Conservation (phyloP, 306 rosid genomes). For the Vigna trinervia region DNA sequence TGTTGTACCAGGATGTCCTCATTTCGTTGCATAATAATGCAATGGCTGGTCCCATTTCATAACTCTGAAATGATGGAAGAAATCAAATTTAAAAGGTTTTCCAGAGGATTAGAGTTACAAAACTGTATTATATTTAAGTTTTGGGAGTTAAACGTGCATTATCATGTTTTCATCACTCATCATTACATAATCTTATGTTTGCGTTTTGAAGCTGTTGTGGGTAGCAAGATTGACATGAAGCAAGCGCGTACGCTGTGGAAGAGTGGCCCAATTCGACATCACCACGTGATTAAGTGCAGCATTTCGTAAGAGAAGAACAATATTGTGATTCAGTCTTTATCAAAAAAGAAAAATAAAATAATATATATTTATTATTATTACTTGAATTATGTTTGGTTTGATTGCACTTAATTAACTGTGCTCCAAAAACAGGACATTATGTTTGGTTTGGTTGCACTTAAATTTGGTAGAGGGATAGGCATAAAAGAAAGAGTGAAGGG, state of each 20-base stretch:
- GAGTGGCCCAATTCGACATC: constrained; percentile 38
- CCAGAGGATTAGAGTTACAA: constrained; percentile 1
- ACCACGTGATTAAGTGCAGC: constrained; percentile 37
- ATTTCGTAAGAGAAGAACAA: not conserved
- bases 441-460: constrained; percentile 42
- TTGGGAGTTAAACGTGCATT: not conserved
- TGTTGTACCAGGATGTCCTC: constrained; percentile 41
- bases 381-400: not conserved
- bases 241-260: not conserved
- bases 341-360: not conserved
- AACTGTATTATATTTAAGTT: not conserved
- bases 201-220: constrained; percentile 16
- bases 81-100: constrained; percentile 13
- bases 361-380: not conserved
- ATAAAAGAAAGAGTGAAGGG: constrained; percentile 40
- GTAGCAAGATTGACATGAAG: constrained; percentile 6
- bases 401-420: constrained; percentile 19
- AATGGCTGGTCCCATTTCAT: constrained; percentile 44
- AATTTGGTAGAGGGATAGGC: constrained; percentile 41
- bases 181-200: not conserved
- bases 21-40: constrained; percentile 41
- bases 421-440: constrained; percentile 30
- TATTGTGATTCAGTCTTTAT: not conserved
- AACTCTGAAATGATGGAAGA: not conserved
- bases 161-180: not conserved